Percentiles rank a stretch among this genome's conserved stretches.
phyloP scores from a whole-genome alignment of 2,329 filamentous ascomycete species.

The Colletotrichum cordylinicola region DNA sequence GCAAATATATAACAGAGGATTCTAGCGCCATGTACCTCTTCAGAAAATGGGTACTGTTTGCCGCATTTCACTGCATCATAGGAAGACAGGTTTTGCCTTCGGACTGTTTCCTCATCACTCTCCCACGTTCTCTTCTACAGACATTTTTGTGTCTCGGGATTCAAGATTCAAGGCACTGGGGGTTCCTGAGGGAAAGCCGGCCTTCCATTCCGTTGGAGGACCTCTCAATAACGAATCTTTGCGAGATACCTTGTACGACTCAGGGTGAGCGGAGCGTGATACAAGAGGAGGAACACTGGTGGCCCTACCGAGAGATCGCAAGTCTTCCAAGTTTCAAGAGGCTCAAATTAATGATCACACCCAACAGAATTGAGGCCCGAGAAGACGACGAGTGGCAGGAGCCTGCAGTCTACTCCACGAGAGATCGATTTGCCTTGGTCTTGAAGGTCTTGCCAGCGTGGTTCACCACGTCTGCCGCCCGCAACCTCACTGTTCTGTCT shows the following conservation, averaged over 20 bases:
- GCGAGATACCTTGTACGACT: background rate
- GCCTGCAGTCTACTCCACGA: background rate
- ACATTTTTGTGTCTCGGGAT: background rate
- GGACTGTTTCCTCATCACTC: background rate
- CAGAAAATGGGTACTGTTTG: background rate
- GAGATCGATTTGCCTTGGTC: background rate
- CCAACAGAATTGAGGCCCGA: background rate
- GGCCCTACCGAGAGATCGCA: background rate
- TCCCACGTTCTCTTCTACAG: background rate
- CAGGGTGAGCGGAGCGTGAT: background rate
- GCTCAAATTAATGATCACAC: background rate
- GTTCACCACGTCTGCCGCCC: slow-evolving; percentile 21
- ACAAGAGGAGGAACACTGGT: background rate
- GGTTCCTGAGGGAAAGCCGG: background rate
- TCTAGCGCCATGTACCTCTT: background rate
- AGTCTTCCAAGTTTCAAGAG: background rate
- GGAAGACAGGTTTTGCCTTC: background rate
- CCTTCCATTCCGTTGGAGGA: background rate
- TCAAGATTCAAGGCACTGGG: background rate
- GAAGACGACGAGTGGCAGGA: background rate
- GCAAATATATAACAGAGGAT: background rate
- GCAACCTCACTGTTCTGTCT: slow-evolving; percentile 39
- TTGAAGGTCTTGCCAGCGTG: slow-evolving; percentile 27
- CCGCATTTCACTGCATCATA: background rate
- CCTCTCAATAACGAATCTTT: background rate